Conservation (phyloP, 1,139 yeast genomes). For the Pichia sp. region DNA sequence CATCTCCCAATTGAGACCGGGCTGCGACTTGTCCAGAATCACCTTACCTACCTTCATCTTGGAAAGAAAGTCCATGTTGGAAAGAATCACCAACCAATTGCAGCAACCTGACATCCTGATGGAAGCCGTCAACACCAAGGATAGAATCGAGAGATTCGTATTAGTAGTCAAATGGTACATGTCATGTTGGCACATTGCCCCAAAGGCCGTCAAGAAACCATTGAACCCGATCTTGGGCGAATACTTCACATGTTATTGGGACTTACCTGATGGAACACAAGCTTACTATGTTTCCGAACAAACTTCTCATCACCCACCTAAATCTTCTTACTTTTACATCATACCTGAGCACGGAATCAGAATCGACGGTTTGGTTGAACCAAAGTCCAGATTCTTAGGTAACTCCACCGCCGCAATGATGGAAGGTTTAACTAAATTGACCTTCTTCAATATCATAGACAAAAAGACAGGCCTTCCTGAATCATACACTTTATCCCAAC, state of each 20-base stretch:
- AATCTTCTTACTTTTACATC: slow-evolving; percentile 87
- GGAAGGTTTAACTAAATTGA: slow-evolving; percentile 84
- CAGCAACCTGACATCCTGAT: slow-evolving; percentile 77
- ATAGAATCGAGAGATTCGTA: slow-evolving; percentile 67
- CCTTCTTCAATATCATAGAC: slow-evolving; percentile 61
- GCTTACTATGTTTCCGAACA: slow-evolving; percentile 92
- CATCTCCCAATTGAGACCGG: slow-evolving; percentile 88
- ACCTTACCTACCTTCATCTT: slow-evolving; percentile 93
- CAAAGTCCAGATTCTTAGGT: slow-evolving; percentile 86
- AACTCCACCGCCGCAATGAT: slow-evolving; percentile 96
- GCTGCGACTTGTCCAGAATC: slow-evolving; percentile 84
- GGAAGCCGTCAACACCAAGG: slow-evolving; percentile 60
- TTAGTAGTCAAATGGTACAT: slow-evolving; percentile 83
- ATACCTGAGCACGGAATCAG: slow-evolving; percentile 80
- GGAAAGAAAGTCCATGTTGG: slow-evolving; percentile 95
- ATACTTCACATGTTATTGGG: slow-evolving; percentile 90
- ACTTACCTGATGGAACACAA: slow-evolving; percentile 57
- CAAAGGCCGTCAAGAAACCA: slow-evolving; percentile 97
- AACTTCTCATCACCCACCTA: slow-evolving; percentile 98
- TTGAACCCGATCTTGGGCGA: slow-evolving; percentile 94
- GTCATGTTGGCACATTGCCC: slow-evolving; percentile 97
- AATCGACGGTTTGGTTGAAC: slow-evolving; percentile 86
- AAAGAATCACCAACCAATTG: slow-evolving; percentile 87
- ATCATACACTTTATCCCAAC: slow-evolving; percentile 80
- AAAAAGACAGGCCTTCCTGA: slow-evolving; percentile 47